phyloP scores from a whole-genome alignment of 1,139 yeast genomes.

The Scheffersomyces stambukii region DNA sequence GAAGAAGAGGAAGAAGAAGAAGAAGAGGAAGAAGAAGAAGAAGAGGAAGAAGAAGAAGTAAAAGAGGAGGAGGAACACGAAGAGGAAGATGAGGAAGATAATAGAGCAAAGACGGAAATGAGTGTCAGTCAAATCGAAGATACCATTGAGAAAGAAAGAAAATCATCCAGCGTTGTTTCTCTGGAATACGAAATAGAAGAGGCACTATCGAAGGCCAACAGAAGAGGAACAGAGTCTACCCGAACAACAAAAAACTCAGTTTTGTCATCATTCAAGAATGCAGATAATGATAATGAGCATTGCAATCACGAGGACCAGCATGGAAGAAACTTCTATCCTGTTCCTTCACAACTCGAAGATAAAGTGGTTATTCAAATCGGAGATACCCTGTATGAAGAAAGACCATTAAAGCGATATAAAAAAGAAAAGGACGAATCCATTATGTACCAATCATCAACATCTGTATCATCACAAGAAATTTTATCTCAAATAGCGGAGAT shows the following conservation, averaged over 20 bases:
- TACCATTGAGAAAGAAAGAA: too few species aligned
- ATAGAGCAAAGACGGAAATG: too few species aligned
- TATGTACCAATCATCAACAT: conserved; percentile 2
- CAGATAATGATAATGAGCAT: conserved; percentile 2
- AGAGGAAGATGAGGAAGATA: conserved; percentile 5
- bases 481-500: neutral
- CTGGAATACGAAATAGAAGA: too few species aligned
- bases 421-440: conserved; percentile 1
- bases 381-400: conserved; percentile 12
- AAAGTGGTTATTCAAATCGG: conserved; percentile 14
- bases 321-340: conserved; percentile 13
- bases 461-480: conserved; percentile 5
- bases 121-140: too few species aligned
- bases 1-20: conserved; percentile 8
- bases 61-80: conserved; percentile 4
- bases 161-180: too few species aligned
- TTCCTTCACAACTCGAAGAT: conserved; percentile 4
- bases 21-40: conserved; percentile 9
- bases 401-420: conserved; percentile 10
- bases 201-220: too few species aligned
- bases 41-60: conserved; percentile 15
- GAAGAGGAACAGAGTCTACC: too few species aligned
- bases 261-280: conserved; percentile 2
- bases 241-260: too few species aligned
- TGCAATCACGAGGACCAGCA: conserved; percentile 9